Base-by-base conservation (phyloP, 2,329 filamentous ascomycete species). In the Sarocladium brachiariae region DNA sequence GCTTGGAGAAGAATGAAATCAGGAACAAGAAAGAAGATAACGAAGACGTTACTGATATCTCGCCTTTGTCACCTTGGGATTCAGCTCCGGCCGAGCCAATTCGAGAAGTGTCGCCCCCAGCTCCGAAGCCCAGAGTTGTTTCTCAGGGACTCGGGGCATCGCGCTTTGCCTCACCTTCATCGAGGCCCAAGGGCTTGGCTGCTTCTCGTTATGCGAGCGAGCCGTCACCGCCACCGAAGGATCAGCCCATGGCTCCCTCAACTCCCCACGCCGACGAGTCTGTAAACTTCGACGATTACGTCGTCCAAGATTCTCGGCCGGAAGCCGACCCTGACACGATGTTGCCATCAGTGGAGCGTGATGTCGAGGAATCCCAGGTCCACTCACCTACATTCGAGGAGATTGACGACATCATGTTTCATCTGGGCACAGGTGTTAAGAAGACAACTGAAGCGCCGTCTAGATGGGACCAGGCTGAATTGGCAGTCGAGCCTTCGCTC, bases 321-420 rank as follows among this genome's bases (percentile, higher is more conserved):
- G 54, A 59, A 18, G 51, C 51, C n/a, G 51, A 55, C n/a, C 18
- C 53, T 7, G 55, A 57, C 5, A 54, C 51, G 16, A 53, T 51
- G 25, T 21, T 50, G 39, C 51, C 46, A 14, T 53, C 52, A 39
- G 37, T 54, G 47, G 43, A 57, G 35, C 39, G 55, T 51, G 37
- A 55, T n/a, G 51, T 58, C 37, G 56, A 61, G 13, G 54, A 55
- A 24, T 49, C 52, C 14, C 47, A 58, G 3, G 60, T 62, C 6
- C 59, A 60, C 18, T 72, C 74, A 54, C 74, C 71, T 6, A 80
- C 84, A 0, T 88, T 88, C 58, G 85, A 92, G 57, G 90, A 96
- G 62, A 91, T 96, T 60, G 91, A 96, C 70, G 89, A 86, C 39
- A 83, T 96, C 49, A 96, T 97, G 89, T 81, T 85, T 56, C 86